These are phyloP conservation scores for Termitomyces sp. DNA, from an alignment of 768 basidiomycete genomes.

Conservation along the genomic window DNA sequence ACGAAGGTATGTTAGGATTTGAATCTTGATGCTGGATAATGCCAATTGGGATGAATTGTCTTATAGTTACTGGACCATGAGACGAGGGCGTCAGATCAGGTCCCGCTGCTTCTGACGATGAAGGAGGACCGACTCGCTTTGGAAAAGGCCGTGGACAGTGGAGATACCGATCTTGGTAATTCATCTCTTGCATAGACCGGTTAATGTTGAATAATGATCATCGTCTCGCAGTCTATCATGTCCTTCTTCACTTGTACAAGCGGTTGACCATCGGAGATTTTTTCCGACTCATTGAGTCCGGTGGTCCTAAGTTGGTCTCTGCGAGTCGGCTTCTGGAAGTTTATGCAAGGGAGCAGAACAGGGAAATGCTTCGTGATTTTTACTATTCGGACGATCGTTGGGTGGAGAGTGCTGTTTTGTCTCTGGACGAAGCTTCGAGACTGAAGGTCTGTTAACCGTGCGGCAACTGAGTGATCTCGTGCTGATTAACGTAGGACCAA, in stretches of 20 bases:
- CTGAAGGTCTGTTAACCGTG: slow-evolving; percentile 48
- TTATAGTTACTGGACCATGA: not conserved
- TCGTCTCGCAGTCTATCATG: slow-evolving; percentile 75
- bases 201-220: not conserved
- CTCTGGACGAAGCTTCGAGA: slow-evolving; percentile 74
- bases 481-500: slow-evolving; percentile 55
- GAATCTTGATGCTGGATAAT: not conserved
- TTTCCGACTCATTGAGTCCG: slow-evolving; percentile 93
- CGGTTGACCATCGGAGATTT: slow-evolving; percentile 85
- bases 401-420: slow-evolving; percentile 89
- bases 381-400: slow-evolving; percentile 97
- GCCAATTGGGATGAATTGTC: not conserved
- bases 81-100: slow-evolving; percentile 28
- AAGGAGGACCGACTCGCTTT: slow-evolving; percentile 90
- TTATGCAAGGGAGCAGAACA: slow-evolving; percentile 86
- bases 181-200: slow-evolving; percentile 19
- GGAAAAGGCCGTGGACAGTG: slow-evolving; percentile 88
- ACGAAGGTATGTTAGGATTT: slow-evolving; percentile 10
- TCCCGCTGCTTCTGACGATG: slow-evolving; percentile 91
- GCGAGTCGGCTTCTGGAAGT: slow-evolving; percentile 83
- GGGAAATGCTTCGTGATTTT: slow-evolving; percentile 91
- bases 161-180: slow-evolving; percentile 89
- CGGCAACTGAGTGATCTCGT: not conserved
- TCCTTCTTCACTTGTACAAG: slow-evolving; percentile 84
- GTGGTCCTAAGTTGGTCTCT: slow-evolving; percentile 69